phyloP scores from a whole-genome alignment of 164 flowering plant species.

The Liriodendron chinense region DNA sequence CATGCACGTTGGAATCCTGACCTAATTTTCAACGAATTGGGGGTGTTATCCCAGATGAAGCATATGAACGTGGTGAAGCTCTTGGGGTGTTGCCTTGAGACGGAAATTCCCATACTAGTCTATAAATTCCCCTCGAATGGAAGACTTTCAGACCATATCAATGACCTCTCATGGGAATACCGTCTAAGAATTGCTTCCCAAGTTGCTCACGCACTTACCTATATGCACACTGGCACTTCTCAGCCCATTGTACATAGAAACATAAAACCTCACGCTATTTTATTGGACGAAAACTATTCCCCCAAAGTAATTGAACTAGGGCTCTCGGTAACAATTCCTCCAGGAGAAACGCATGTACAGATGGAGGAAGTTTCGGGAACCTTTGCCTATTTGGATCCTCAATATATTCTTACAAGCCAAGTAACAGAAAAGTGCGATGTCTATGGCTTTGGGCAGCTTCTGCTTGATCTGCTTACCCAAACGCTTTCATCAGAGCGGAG shows the following conservation, averaged over 20 bases:
- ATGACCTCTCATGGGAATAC: conserved; percentile 38
- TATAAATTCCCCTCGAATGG: not conserved
- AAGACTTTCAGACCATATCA: no score
- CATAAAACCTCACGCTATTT: conserved; percentile 42
- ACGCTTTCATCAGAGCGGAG: no score
- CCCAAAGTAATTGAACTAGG: conserved; percentile 44
- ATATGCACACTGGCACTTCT: conserved; percentile 47
- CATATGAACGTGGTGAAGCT: conserved; percentile 2
- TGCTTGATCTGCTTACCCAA: conserved; percentile 42
- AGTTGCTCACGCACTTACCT: conserved; percentile 39
- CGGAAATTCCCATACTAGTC: not conserved
- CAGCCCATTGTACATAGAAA: conserved; percentile 41
- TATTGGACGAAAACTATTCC: conserved; percentile 42
- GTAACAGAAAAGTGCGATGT: conserved; percentile 32
- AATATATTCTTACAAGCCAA: conserved; percentile 6
- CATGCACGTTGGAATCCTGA: no score
- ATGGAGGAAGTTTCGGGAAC: not conserved
- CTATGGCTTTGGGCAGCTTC: conserved; percentile 39
- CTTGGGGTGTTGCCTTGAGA: conserved; percentile 3
- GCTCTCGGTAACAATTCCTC: not conserved
- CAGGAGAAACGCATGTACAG: not conserved
- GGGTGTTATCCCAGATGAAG: not conserved
- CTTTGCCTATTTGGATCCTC: not conserved
- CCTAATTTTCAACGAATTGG: not conserved
- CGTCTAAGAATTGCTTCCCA: conserved; percentile 49